Conservation (phyloP, 1,284 basidiomycete species). For the Puccinia polysora region DNA sequence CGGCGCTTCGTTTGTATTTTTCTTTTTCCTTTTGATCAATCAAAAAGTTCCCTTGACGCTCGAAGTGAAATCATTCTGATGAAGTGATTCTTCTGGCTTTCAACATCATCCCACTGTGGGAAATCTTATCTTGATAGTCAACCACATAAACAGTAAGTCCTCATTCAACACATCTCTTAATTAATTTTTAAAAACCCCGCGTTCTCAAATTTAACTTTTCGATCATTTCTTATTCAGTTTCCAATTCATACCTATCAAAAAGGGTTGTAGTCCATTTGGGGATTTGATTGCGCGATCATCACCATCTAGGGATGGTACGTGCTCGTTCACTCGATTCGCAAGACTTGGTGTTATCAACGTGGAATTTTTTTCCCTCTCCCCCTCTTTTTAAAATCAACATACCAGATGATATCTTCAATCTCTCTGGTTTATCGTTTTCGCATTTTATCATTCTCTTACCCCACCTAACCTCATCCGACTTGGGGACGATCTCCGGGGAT, state of each 20-base stretch:
- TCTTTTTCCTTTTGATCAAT: too few relatives aligned
- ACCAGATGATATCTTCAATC: constrained; percentile 14
- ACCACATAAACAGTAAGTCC: background rate
- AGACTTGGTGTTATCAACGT: background rate
- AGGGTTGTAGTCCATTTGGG: constrained; percentile 47
- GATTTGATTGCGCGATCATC: constrained; percentile 44
- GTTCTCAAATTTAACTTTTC: too few relatives aligned
- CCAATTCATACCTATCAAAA: constrained; percentile 48
- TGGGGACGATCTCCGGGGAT: background rate
- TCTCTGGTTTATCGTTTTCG: background rate
- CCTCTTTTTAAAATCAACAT: constrained; percentile 6
- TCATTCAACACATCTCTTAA: background rate
- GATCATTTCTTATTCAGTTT: constrained; percentile 43
- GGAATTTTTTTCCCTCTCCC: constrained; percentile 28
- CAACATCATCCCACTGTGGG: background rate
- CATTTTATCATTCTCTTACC: background rate
- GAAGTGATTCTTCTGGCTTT: background rate
- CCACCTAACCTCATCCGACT: background rate
- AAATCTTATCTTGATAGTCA: background rate
- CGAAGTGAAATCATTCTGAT: background rate
- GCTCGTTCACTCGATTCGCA: too few relatives aligned
- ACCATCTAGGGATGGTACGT: constrained; percentile 45
- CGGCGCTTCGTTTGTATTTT: constrained; percentile 59
- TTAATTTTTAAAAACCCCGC: too few relatives aligned
- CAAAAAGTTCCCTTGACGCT: background rate